These are phyloP conservation scores for Stachybotrys echinatus DNA, from an alignment of 2,329 filamentous ascomycete species.

Conservation along the genomic window DNA sequence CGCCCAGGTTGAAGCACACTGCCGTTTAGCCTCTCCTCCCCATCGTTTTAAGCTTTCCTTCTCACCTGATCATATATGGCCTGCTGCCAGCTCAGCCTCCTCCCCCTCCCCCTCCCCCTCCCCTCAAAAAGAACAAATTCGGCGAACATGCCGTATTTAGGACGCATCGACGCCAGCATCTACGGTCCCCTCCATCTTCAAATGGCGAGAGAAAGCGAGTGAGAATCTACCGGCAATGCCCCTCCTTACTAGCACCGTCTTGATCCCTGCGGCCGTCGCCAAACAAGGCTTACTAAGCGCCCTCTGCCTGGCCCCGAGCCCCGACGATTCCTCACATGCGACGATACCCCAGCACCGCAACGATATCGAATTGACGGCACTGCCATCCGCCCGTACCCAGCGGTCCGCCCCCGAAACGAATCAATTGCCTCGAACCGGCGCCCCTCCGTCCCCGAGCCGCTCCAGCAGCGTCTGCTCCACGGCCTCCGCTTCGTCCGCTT, in stretches of 20 bases:
- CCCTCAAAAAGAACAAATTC: too few relatives aligned
- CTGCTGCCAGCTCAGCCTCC: too few relatives aligned
- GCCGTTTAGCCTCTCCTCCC: too few relatives aligned
- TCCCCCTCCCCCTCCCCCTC: too few relatives aligned
- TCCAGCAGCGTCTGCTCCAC: neutral
- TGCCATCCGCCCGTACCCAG: neutral
- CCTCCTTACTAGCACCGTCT: slow-evolving; percentile 11
- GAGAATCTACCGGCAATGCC: too few relatives aligned
- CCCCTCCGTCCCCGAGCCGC: slow-evolving; percentile 6
- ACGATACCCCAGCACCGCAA: neutral
- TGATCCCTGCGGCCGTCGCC: slow-evolving; percentile 10
- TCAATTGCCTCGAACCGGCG: neutral
- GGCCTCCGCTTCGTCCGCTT: slow-evolving; percentile 4
- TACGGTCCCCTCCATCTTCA: too few relatives aligned
- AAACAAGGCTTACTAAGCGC: slow-evolving; percentile 12
- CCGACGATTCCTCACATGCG: neutral
- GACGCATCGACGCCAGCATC: too few relatives aligned
- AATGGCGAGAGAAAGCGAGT: too few relatives aligned
- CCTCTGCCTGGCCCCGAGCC: neutral
- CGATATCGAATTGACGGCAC: neutral
- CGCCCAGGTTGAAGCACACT: too few relatives aligned
- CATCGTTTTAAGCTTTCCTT: too few relatives aligned
- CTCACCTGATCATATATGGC: too few relatives aligned
- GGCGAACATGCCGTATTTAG: too few relatives aligned
- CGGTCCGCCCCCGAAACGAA: neutral